These are phyloP conservation scores for Cryptosporidium parvum DNA, from an alignment of 169 alveolate species.

Conservation along the genomic window DNA sequence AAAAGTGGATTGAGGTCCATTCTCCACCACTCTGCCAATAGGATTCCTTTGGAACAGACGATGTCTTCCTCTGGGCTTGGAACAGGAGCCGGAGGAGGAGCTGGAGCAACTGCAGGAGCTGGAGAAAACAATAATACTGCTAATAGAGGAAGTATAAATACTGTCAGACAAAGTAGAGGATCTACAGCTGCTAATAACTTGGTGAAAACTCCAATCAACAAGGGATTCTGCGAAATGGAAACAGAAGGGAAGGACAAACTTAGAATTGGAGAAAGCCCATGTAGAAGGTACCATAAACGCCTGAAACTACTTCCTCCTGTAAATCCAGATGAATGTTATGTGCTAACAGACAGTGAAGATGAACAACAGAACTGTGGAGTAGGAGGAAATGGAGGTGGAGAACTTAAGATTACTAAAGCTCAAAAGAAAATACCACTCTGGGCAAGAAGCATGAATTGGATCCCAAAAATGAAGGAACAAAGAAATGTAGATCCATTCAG, in stretches of 20 bases:
- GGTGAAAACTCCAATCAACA: constrained; percentile 48
- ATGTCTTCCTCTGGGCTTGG: not conserved
- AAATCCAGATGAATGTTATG: constrained; percentile 55
- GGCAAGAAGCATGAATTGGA: constrained; percentile 76
- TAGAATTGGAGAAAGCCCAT: constrained; percentile 61
- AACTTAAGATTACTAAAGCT: not conserved
- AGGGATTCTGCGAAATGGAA: constrained; percentile 24
- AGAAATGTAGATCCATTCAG: constrained; percentile 69
- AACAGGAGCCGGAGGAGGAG: not conserved
- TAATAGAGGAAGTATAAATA: not conserved
- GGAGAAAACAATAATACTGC: constrained; percentile 3
- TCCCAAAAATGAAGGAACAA: constrained; percentile 68
- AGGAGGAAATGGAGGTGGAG: not conserved
- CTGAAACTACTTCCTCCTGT: constrained; percentile 53
- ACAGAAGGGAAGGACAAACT: constrained; percentile 47
- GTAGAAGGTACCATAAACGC: constrained; percentile 69
- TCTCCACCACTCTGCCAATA: constrained; percentile 58
- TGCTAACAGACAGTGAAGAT: constrained; percentile 67
- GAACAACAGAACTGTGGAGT: not conserved
- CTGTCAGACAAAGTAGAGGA: not conserved
- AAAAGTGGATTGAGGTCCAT: constrained; percentile 72
- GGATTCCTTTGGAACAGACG: not conserved
- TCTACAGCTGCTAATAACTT: not conserved
- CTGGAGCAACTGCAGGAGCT: not conserved
- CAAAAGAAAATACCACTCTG: constrained; percentile 64